A percentile compares a stretch with the other conserved stretches of the same genome.
Conservation (phyloP, 148 eudicot genomes). For the Drosera capensis region DNA sequence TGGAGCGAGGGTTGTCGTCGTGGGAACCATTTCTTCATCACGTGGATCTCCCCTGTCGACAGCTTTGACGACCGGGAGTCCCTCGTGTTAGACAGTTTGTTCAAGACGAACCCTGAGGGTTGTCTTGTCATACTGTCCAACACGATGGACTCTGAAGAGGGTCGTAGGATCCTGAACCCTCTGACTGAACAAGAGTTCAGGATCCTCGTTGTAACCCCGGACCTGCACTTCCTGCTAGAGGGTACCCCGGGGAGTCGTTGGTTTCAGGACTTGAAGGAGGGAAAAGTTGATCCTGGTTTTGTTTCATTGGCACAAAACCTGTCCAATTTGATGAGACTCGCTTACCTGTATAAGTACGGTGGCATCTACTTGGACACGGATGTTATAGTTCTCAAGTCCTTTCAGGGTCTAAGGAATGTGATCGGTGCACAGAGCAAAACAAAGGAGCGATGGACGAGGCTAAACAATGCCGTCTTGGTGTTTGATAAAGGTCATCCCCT, state of each 20-base stretch:
- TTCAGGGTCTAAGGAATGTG: conserved; percentile 35
- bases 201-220: conserved; percentile 24
- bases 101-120: conserved; percentile 39
- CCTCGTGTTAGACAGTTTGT: conserved; percentile 32
- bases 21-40: conserved; percentile 50
- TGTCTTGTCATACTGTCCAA: conserved; percentile 49
- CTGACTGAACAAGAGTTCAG: conserved; percentile 18
- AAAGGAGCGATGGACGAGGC: conserved; percentile 29
- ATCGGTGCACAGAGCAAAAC: conserved; percentile 40
- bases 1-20: no score
- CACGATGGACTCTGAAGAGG: conserved; percentile 41
- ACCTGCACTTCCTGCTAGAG: conserved; percentile 22
- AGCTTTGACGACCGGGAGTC: conserved; percentile 32
- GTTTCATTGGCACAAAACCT: conserved; percentile 58
- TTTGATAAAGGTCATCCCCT: conserved; percentile 57
- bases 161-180: conserved; percentile 22
- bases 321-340: conserved; percentile 51
- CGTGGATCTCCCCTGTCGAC: conserved; percentile 42
- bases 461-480: conserved; percentile 57
- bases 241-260: conserved; percentile 46
- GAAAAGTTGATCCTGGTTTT: conserved; percentile 36
- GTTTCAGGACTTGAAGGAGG: conserved; percentile 36
- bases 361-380: conserved; percentile 63
- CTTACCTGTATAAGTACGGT: conserved; percentile 56
- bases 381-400: conserved; percentile 32